Evolutionary conservation across 257 asterid species (phyloP).

Genomic region (Leonotis leonurus): DNA sequence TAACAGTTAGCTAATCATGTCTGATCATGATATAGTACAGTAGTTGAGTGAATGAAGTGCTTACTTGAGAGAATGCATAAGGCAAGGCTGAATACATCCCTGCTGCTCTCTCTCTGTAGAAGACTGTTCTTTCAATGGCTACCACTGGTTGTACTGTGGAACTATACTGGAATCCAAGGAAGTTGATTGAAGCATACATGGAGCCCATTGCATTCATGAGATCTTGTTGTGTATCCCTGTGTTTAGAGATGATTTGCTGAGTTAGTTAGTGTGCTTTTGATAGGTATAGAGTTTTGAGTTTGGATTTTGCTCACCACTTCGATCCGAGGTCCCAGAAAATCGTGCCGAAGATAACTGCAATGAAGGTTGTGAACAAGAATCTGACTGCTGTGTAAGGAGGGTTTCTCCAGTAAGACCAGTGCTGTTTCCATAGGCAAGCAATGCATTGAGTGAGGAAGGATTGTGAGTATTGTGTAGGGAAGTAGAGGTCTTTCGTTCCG

Average conservation of each 20-base stretch:
- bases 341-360: slow-evolving; percentile 68
- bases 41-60: background rate
- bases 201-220: slow-evolving; percentile 25
- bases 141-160: slow-evolving; percentile 32
- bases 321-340: slow-evolving; percentile 79
- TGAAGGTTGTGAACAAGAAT: slow-evolving; percentile 55
- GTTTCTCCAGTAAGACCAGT: slow-evolving; percentile 85
- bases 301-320: slow-evolving; percentile 38
- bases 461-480: slow-evolving; percentile 55
- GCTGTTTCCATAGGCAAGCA: slow-evolving; percentile 92
- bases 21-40: background rate
- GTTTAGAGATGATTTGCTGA: background rate
- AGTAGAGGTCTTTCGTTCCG: slow-evolving; percentile 53
- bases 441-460: slow-evolving; percentile 52
- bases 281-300: background rate
- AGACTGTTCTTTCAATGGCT: slow-evolving; percentile 30
- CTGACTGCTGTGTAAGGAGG: slow-evolving; percentile 72
- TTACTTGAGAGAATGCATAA: slow-evolving; percentile 31
- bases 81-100: slow-evolving; percentile 32
- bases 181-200: slow-evolving; percentile 25
- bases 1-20: background rate
- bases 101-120: slow-evolving; percentile 31
- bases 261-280: background rate
- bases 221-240: slow-evolving; percentile 9
- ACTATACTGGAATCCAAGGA: slow-evolving; percentile 28